These are phyloP conservation scores for Chiua virens DNA, from an alignment of 768 basidiomycete species.

Conservation along the genomic window DNA sequence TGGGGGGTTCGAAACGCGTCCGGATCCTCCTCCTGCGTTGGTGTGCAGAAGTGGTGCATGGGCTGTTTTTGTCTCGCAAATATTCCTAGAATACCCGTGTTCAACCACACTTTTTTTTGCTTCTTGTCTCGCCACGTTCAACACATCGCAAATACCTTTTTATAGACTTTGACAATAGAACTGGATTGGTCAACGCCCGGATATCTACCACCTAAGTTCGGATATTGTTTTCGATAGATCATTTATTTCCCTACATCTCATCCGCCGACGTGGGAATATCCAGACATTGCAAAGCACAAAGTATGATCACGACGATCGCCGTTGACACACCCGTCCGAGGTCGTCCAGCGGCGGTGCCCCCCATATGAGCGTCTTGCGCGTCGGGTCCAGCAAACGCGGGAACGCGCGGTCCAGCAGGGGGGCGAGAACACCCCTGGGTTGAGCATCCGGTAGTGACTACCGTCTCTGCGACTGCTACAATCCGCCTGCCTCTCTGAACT, in stretches of 20 bases:
- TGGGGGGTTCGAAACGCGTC: constrained; percentile 21
- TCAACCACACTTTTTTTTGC: background rate
- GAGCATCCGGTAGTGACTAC: constrained; percentile 2
- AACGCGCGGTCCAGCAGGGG: constrained; percentile 43
- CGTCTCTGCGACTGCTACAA: background rate
- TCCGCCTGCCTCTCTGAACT: constrained; percentile 1
- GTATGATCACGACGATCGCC: background rate
- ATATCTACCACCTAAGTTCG: background rate
- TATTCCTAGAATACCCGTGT: background rate
- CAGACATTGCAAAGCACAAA: too few species aligned
- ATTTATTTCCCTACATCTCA: too few species aligned
- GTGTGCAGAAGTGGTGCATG: constrained; percentile 64
- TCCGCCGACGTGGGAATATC: too few species aligned
- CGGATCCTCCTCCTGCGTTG: constrained; percentile 44
- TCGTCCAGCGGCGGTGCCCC: constrained; percentile 71
- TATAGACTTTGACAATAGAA: background rate
- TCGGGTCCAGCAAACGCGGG: constrained; percentile 58
- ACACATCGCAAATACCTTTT: background rate
- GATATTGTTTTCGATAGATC: background rate
- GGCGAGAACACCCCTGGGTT: constrained; percentile 45
- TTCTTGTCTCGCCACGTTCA: background rate
- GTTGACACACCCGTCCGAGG: constrained; percentile 43
- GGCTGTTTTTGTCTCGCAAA: constrained; percentile 10
- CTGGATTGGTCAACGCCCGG: constrained; percentile 2
- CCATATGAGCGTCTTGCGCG: constrained; percentile 64